Evolutionary conservation across 2,329 filamentous ascomycete species (phyloP), one percentile per base, ranked within the genome.

Genomic region (Nigrospora sphaerica): DNA sequence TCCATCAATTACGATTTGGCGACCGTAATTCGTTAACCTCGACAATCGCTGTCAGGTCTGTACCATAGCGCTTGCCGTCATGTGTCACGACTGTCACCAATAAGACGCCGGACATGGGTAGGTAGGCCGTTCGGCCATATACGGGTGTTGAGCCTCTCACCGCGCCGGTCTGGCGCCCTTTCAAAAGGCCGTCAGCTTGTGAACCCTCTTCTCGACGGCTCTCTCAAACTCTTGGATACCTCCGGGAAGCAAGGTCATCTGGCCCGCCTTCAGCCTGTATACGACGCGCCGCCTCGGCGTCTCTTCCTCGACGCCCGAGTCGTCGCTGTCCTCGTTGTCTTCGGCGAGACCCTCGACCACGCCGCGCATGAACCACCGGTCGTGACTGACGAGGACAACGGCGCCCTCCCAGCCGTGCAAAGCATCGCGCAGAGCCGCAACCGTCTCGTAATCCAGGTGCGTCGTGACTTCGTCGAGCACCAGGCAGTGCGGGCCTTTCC

Each of bases 391-490:
- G 6, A 93, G 67, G 35, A 95, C 66, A 4, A 93, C 75, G 0
- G 87, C 88, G 0, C 88, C 88, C 46, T 82, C 76, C 74, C 86
- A 95, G 3, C 67, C 67, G 13, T 75, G 73, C 51, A 95, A 62
- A 2, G 84, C 85, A 19, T 78, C 73, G 1, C 85, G 74, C 46
- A 95, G 65, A 2, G 85, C 86, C 9, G 80, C 77, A 19, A 92
- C 86, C 0, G 86, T 92, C 65, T 93, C 81, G 51, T 86, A 87
- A 61, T 95, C 89, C 36, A 95, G 72, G 69, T 95, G 89, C 1
- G 88, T 92, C 7, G 88, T 93, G 19, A 89, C 83, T 62, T 89
- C 89, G 60, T 92, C 88, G 9, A 92, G 74, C 6, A 92, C 74
- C 3, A 92, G 73, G 47, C 87, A 76, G 53, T 91, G 86, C 17